phyloP scores from a whole-genome alignment of 495 filamentous ascomycete genomes.

The Durotheca rogersii region DNA sequence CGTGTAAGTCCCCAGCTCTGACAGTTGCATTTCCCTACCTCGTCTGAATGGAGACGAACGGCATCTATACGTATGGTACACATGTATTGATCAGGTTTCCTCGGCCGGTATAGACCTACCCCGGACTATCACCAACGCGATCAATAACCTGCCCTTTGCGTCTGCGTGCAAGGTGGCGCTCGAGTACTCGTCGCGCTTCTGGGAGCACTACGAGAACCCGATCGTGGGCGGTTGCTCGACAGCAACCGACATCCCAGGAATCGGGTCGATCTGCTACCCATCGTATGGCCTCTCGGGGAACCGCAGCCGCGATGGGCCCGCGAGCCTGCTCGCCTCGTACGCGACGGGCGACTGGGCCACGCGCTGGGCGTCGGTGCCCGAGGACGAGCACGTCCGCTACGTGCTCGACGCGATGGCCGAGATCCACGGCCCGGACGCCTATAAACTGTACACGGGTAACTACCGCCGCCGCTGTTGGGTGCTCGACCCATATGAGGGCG shows the following conservation, averaged over 20 bases:
- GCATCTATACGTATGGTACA: too few species aligned
- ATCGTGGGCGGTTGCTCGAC: conserved; percentile 64
- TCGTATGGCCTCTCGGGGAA: conserved; percentile 63
- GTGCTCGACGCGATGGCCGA: conserved; percentile 60
- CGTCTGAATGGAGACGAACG: too few species aligned
- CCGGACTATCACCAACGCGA: conserved; percentile 56
- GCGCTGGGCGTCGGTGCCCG: conserved; percentile 47
- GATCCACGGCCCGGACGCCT: conserved; percentile 58
- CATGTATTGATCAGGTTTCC: too few species aligned
- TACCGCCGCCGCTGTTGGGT: conserved; percentile 62
- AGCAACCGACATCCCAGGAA: conserved; percentile 56
- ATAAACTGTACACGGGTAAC: conserved; percentile 59
- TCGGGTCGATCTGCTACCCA: conserved; percentile 63
- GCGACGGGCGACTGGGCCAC: conserved; percentile 45
- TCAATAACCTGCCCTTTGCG: conserved; percentile 58
- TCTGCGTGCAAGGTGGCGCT: conserved; percentile 66
- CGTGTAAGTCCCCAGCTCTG: conserved; percentile 25
- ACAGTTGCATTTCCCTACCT: not conserved
- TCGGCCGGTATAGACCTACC: conserved; percentile 33
- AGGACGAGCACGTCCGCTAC: conserved; percentile 56
- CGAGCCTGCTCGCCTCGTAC: conserved; percentile 63
- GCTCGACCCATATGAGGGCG: conserved; percentile 53
- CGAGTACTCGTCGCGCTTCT: conserved; percentile 65
- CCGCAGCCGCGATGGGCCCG: conserved; percentile 61
- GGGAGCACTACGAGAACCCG: conserved; percentile 62